Conservation (phyloP, 495 filamentous ascomycete species). For the Pseudomonodictys pantanalensis region DNA sequence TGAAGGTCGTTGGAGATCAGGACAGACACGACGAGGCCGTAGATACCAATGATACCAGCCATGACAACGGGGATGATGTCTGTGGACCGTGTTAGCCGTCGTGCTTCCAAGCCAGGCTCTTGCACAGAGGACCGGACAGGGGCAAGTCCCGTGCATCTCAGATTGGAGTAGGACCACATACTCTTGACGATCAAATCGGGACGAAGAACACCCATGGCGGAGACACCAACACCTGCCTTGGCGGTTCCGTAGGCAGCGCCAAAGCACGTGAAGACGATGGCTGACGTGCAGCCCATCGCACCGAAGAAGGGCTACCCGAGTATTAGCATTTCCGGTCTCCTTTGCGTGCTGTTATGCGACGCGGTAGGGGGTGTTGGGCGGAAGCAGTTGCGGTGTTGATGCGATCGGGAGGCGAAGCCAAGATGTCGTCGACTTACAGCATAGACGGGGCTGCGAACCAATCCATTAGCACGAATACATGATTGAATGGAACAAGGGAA, state of each 20-base stretch:
- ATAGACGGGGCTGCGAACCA: slow-evolving; percentile 80
- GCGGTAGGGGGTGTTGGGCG: background rate
- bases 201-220: slow-evolving; percentile 94
- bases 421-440: slow-evolving; percentile 71
- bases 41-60: slow-evolving; percentile 99
- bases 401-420: slow-evolving; percentile 6
- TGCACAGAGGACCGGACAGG: background rate
- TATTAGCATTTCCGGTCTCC: background rate
- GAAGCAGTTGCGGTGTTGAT: slow-evolving; percentile 1
- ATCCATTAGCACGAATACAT: slow-evolving; percentile 43
- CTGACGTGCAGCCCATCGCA: slow-evolving; percentile 96
- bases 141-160: background rate
- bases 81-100: slow-evolving; percentile 40
- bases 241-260: slow-evolving; percentile 98
- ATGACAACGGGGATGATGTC: slow-evolving; percentile 99
- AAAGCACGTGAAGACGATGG: slow-evolving; percentile 99
- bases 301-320: slow-evolving; percentile 91
- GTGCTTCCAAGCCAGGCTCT: background rate
- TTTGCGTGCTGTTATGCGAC: background rate
- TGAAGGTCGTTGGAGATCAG: slow-evolving; percentile 88
- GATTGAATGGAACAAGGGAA: background rate
- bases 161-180: slow-evolving; percentile 49
- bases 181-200: slow-evolving; percentile 99
- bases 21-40: slow-evolving; percentile 97
- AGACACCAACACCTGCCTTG: slow-evolving; percentile 98